Conservation (phyloP, 2,329 filamentous ascomycete species). For the Fusarium sp. region DNA sequence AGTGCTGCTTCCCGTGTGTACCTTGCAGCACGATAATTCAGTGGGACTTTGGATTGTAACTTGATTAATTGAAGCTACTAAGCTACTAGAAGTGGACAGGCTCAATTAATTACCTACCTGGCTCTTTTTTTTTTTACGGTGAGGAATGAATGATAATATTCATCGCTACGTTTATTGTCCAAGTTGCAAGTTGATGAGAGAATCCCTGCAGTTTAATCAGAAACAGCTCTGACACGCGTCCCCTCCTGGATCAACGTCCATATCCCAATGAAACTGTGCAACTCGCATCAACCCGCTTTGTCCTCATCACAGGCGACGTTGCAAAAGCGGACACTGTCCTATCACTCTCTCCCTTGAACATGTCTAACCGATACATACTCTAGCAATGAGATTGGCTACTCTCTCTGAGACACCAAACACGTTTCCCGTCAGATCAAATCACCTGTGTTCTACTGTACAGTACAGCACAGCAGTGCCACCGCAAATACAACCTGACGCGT, state of each 20-base stretch:
- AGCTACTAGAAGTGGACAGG: neutral
- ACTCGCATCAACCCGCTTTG: neutral
- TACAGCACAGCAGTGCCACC: neutral
- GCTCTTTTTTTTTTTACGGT: neutral
- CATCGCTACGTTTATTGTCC: neutral
- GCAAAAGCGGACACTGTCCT: slow-evolving; percentile 13
- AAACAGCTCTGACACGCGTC: slow-evolving; percentile 42
- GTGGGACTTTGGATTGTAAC: slow-evolving; percentile 18
- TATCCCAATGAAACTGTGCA: slow-evolving; percentile 23
- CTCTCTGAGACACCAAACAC: slow-evolving; percentile 5
- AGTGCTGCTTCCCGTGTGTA: neutral
- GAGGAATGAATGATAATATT: neutral
- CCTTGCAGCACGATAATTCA: slow-evolving; percentile 1
- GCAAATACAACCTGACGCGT: slow-evolving; percentile 13
- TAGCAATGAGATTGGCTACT: slow-evolving; percentile 4
- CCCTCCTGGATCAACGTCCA: slow-evolving; percentile 7
- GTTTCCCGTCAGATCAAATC: neutral
- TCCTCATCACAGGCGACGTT: neutral
- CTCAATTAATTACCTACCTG: neutral
- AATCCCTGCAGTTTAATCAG: slow-evolving; percentile 14
- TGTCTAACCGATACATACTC: slow-evolving; percentile 19
- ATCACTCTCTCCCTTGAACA: slow-evolving; percentile 7
- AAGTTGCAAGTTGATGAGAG: neutral
- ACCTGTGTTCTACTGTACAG: neutral
- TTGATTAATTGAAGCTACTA: slow-evolving; percentile 8